A percentile compares a stretch with the other conserved stretches of the same genome.
phyloP scores from a whole-genome alignment of 441 rosid species.

The Bocquillonia castaneifolia region DNA sequence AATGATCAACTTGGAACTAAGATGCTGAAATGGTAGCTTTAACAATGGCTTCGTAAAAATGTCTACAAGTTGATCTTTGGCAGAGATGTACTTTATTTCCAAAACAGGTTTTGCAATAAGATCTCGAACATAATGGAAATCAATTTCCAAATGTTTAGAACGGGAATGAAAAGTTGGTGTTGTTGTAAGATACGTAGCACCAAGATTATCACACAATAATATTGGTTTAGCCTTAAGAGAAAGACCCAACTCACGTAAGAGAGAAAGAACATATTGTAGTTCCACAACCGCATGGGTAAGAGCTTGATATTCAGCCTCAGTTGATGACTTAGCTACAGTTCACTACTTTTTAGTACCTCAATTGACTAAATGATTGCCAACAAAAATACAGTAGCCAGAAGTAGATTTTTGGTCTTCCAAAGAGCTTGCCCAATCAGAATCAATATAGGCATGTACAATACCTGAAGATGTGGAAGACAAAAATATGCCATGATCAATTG shows the following conservation, averaged over 20 bases:
- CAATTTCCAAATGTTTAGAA: neutral
- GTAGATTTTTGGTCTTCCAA: neutral
- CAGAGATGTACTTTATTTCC: neutral
- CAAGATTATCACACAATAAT: neutral
- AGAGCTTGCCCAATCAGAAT: neutral
- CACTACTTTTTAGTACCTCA: neutral
- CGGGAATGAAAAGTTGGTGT: neutral
- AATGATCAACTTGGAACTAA: no score
- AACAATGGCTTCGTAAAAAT: neutral
- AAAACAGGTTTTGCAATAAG: neutral
- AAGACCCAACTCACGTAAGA: neutral
- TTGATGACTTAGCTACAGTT: neutral
- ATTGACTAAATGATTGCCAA: neutral
- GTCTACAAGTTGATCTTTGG: neutral
- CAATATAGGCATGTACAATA: neutral
- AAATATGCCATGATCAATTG: neutral
- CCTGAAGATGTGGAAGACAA: neutral
- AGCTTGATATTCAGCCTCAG: neutral
- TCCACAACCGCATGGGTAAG: neutral
- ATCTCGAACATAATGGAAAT: constrained; percentile 1
- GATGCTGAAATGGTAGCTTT: no score
- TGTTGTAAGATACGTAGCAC: neutral
- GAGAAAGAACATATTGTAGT: neutral
- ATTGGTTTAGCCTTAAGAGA: neutral
- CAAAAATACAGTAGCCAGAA: neutral